Base-by-base conservation (phyloP, 805 yeast genomes). In the Candida koratica region DNA sequence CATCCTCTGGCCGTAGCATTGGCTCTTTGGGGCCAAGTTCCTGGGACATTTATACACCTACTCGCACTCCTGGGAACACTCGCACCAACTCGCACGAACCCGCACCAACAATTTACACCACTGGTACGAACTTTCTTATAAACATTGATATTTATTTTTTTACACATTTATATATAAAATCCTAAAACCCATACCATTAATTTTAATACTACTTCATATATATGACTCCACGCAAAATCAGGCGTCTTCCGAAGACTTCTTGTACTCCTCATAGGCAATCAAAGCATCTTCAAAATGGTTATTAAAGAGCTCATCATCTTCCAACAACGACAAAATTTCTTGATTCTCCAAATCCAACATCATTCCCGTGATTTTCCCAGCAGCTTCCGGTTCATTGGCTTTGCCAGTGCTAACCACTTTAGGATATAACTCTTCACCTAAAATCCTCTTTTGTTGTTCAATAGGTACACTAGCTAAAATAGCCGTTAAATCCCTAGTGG, bases 281-380 rank as follows among this genome's bases (percentile, higher is more conserved):
- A 82, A 77, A 51, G 98, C 98, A 67, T 90, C 97, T 55, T 82
- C 83, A 60, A 90, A 87, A 65, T 88, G 95, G 64, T 80, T 79
- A 71, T 81, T 81, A 73, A 93, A 85, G 52, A 83, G 77, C 53
- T 79, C 88, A 48, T 87, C 96, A 62, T 89, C 93, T 59, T 86
- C 94, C 64, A 87, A 78, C 63, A 90, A 75, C 44, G 84, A 83
- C 57, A 89, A 69, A 54, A 93, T 84, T 71, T 90, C 96, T 56
- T 79, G 79, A 68, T 84, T 85, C 60, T 88, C 94, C 79, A 90
- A 80, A 61, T 89, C 96, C 60, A 93, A 78, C 73, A 93, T 79
- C 97, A 93, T 93, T 73, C 97, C 97, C 49, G 98, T 93, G 63
- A 93, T 86, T 75, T 89, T 90, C 71, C 96, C 96, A 51, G 97